Base-by-base conservation (phyloP, 495 filamentous ascomycete species). In the Tetracladium marchalianum region DNA sequence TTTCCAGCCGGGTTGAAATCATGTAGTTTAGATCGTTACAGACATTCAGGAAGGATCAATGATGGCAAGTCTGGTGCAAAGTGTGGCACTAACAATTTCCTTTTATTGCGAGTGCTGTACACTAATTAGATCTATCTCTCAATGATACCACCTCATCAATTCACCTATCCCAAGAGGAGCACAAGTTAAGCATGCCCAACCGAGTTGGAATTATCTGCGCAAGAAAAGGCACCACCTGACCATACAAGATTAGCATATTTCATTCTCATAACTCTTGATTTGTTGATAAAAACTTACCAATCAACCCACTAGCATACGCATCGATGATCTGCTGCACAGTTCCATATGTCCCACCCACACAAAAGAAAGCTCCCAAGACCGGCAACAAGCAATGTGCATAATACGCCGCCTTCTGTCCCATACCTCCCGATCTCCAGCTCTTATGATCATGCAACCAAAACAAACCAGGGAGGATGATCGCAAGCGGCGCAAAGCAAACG, bases 361-460 rank as follows among this genome's bases (percentile, higher is more conserved):
- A 58, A 27, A 67, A 39, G 44, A 67, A 67, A 0, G 46, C 27
- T 1, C 57, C 61, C 0, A 64, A 46, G 5, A 54, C 11, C 4
- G 58, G 53, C 50, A 65, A 49, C 11, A 58, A 47, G 34, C 42
- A 55, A 41, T 65, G 56, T 11, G 55, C 16, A 39, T 36, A 49
- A 39, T 50, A 67, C 8, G 44, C 34, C 3, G 46, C 27, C 42
- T 58, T 56, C 47, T 60, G 49, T 31, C 27, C 34, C 5, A 46
- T 35, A 16, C 13, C 53, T 0, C 63, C 66, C 4, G 39, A 62
- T 49, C 59, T 51, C 45, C 67, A 70, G 31, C 64, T 46, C 0
- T 47, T 46, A 45, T 70, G 64, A 39, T 65, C 65, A 53, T 70
- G 61, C 19, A 73, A 19, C 71, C 70, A 75, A n/a, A 73, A 44